Base-by-base conservation (phyloP, 441 rosid genomes). In the Corymbia calophylla region DNA sequence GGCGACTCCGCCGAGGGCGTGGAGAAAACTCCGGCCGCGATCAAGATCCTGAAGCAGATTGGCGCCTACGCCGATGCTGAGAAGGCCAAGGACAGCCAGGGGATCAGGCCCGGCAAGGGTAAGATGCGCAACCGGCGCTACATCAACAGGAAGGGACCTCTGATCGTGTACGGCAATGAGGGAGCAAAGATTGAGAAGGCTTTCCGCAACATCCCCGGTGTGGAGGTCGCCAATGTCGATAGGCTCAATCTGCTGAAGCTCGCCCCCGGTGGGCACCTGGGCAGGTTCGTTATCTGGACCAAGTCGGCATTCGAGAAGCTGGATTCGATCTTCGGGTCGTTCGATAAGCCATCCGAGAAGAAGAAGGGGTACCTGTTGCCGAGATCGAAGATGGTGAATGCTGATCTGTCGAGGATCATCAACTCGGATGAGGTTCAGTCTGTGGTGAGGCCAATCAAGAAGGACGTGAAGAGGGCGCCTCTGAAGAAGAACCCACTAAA, bases 401-500 rank as follows among this genome's bases (percentile, higher is more conserved):
- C 99, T 87, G 99, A 98, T 56, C 90, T 98, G 32, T 94, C 99
- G 23, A 95, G 99, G 94, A 97, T 98, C 87, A 98, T 97, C 73
- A 98, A 98, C 91, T 97, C 99, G 8, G 99, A 98, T 91, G 99
- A 98, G 95, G 95, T 98, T 5, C 99, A 98, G 91, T 96, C 99
- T 14, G 99, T 96, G 3, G 98, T 96, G 81, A 96, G 93, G 90
- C 99, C 99, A 0, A 94, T 96, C 18, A 95, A 96, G 93, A 94
- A 90, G 93, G 97, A 93, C 58, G 93, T 92, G 1, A 95, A 95
- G 96, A 95, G 99, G 86, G 97, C 99, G 15, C 91, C 96, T 23
- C 48, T 97, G 90, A 98, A 98, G 97, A 98, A 98, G 95, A 98
- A 98, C 87, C 99, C 99, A 13, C 87, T 98, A 81, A 97, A 95